These are phyloP conservation scores for Neofusicoccum kwambonambiense DNA, from an alignment of 2,329 filamentous ascomycete species.

Conservation along the genomic window DNA sequence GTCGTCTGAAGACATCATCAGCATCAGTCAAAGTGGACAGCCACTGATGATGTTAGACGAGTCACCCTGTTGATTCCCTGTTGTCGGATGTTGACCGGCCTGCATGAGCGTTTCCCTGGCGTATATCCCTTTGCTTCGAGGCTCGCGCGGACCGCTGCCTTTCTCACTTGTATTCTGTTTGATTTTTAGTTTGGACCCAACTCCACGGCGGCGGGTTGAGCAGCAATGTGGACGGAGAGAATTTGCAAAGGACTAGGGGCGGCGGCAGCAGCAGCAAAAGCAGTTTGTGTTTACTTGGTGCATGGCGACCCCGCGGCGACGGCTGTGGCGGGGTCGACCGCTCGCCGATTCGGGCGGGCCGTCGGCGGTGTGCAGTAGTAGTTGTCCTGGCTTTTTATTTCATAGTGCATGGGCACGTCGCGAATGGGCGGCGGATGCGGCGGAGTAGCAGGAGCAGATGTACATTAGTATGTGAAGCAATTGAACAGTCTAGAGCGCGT, in stretches of 20 bases:
- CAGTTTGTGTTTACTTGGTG: neutral
- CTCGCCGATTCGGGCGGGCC: neutral
- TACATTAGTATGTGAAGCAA: constrained; percentile 15
- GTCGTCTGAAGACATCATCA: constrained; percentile 29
- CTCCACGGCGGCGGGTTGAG: neutral
- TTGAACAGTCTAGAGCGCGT: neutral
- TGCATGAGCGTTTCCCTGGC: constrained; percentile 18
- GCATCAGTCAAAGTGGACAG: neutral
- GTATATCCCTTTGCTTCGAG: constrained; percentile 17
- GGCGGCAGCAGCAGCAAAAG: neutral
- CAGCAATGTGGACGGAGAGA: neutral
- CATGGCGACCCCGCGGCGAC: neutral
- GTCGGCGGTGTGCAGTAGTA: neutral
- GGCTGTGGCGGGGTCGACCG: neutral
- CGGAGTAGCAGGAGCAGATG: neutral
- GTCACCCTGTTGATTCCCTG: neutral
- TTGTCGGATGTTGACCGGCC: neutral
- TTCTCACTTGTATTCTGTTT: constrained; percentile 5
- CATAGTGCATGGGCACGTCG: neutral
- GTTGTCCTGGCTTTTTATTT: neutral
- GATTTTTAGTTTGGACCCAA: neutral
- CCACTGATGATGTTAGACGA: neutral
- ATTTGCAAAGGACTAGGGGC: neutral
- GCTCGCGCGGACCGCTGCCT: constrained; percentile 1
- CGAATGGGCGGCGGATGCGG: neutral